Evolutionary conservation across 345 rosid species (phyloP).

Genomic region (Camelina sativa): DNA sequence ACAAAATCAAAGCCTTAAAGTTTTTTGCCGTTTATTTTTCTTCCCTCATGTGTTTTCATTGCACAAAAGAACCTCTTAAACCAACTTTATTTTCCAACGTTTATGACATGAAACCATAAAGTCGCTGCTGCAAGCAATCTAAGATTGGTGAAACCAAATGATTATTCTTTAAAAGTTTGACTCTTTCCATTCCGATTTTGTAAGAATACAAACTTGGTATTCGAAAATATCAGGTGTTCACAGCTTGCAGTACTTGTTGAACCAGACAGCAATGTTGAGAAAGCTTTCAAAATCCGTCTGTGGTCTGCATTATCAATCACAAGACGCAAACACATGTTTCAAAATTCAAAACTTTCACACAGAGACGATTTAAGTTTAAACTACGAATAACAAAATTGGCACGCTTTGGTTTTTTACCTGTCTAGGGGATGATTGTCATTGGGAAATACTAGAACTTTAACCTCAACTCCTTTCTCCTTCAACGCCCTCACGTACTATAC

Average conservation of each 20-base stretch:
- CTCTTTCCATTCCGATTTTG: not conserved
- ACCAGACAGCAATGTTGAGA: constrained; percentile 81
- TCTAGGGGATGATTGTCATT: constrained; percentile 73
- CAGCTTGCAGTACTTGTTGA: constrained; percentile 71
- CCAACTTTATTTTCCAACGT: not conserved
- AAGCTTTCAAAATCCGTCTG: constrained; percentile 85
- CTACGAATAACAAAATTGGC: not conserved
- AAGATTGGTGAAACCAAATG: not conserved
- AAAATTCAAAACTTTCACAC: not conserved
- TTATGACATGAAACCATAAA: not conserved
- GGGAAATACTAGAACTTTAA: constrained; percentile 72
- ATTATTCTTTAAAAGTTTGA: not conserved
- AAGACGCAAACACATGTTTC: constrained; percentile 22
- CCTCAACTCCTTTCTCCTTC: constrained; percentile 79
- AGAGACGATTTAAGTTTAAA: constrained; percentile 20
- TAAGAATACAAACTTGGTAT: constrained; percentile 1
- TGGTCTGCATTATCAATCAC: constrained; percentile 61
- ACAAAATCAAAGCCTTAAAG: not conserved
- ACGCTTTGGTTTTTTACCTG: constrained; percentile 51
- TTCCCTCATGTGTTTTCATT: not conserved
- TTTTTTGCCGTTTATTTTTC: not conserved
- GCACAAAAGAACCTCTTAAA: not conserved
- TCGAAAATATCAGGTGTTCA: not conserved
- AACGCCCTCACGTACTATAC: constrained; percentile 74
- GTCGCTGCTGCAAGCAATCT: not conserved